A percentile compares a stretch with the other conserved stretches of the same genome.
Evolutionary conservation across 441 rosid genomes (phyloP).

Genomic region (Gossypium aridum): DNA sequence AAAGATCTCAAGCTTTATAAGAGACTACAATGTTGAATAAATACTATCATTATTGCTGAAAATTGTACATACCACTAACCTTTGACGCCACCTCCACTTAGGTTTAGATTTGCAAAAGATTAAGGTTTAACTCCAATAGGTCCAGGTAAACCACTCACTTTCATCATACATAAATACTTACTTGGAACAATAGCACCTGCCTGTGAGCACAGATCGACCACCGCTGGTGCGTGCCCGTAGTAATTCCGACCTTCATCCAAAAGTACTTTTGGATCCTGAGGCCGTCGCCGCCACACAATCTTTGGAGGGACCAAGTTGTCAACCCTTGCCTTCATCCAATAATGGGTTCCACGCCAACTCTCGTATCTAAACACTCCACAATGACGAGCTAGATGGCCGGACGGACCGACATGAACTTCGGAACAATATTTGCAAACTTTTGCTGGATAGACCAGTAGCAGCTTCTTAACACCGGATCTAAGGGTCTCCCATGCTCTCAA

Average conservation of each 20-base stretch:
- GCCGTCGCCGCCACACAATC: conserved; percentile 65
- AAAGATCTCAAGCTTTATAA: neutral
- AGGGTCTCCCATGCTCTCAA: conserved; percentile 69
- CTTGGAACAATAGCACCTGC: conserved; percentile 63
- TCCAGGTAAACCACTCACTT: conserved; percentile 49
- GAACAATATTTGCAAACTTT: conserved; percentile 74
- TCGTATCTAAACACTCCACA: conserved; percentile 76
- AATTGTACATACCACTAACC: neutral
- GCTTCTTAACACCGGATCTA: conserved; percentile 51
- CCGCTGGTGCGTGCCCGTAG: conserved; percentile 85
- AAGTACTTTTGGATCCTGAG: conserved; percentile 74
- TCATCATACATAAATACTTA: conserved; percentile 63
- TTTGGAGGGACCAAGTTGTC: conserved; percentile 74
- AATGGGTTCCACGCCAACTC: conserved; percentile 67
- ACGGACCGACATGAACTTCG: conserved; percentile 71
- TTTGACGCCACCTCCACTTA: neutral
- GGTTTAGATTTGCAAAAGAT: neutral
- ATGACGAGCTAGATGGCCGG: conserved; percentile 72
- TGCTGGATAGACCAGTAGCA: conserved; percentile 55
- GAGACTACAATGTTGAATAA: neutral
- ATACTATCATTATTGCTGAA: neutral
- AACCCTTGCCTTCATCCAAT: conserved; percentile 69
- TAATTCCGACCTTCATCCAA: conserved; percentile 49
- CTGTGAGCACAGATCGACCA: conserved; percentile 63
- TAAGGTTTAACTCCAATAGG: conserved; percentile 16